phyloP scores from a whole-genome alignment of 805 yeast species.

The Yarrowia bubula region DNA sequence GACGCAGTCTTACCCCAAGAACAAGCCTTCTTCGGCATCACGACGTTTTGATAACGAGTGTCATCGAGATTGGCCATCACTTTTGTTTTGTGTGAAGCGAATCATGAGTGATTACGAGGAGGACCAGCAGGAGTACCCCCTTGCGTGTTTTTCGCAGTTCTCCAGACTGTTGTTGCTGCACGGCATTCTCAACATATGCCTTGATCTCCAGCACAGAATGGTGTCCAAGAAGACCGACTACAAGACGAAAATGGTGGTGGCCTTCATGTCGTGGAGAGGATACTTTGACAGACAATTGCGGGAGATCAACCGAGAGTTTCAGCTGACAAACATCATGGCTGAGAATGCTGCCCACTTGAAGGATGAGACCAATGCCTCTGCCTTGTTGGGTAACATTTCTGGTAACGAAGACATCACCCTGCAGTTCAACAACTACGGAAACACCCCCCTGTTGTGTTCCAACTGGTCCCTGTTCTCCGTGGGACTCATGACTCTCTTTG shows the following conservation, averaged over 20 bases:
- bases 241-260: constrained; percentile 38
- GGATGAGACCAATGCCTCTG: constrained; percentile 26
- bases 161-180: constrained; percentile 43
- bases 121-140: constrained; percentile 39
- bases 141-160: constrained; percentile 42
- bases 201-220: constrained; percentile 41
- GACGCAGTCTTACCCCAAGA: constrained; percentile 18
- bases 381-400: constrained; percentile 24
- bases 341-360: constrained; percentile 13
- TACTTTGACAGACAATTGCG: constrained; percentile 42
- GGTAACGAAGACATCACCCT: constrained; percentile 28
- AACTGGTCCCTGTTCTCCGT: constrained; percentile 37
- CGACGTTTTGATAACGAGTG: constrained; percentile 3
- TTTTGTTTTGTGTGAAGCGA: constrained; percentile 38
- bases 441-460: constrained; percentile 33
- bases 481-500: constrained; percentile 35
- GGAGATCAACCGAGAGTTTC: constrained; percentile 28
- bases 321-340: constrained; percentile 17
- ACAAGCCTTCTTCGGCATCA: constrained; percentile 5
- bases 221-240: constrained; percentile 40
- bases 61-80: constrained; percentile 40
- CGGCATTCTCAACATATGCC: constrained; percentile 40
- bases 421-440: constrained; percentile 32
- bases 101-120: constrained; percentile 39
- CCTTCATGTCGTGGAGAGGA: constrained; percentile 42